phyloP scores from a whole-genome alignment of 768 basidiomycete genomes.

The Macrolepiota albuminosa region DNA sequence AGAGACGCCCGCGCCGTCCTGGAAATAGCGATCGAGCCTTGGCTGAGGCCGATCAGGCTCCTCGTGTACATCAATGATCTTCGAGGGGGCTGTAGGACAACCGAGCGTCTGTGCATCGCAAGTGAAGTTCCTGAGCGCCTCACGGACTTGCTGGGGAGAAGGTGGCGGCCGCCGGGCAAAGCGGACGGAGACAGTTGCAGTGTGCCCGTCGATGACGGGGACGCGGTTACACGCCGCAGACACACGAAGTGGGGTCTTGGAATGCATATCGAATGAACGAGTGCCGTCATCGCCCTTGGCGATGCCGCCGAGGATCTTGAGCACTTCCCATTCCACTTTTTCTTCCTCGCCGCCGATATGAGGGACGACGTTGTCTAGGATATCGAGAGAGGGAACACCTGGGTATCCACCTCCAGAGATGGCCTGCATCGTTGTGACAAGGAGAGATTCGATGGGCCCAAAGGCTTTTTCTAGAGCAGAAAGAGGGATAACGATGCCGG shows the following conservation, averaged over 20 bases:
- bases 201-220: constrained; percentile 93
- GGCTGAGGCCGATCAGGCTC: constrained; percentile 93
- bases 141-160: constrained; percentile 79
- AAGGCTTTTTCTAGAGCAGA: constrained; percentile 86
- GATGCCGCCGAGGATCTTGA: constrained; percentile 92
- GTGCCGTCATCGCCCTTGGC: constrained; percentile 46
- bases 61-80: constrained; percentile 89
- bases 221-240: constrained; percentile 95
- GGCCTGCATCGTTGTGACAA: constrained; percentile 96
- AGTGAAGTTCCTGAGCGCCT: constrained; percentile 70
- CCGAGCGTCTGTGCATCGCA: constrained; percentile 71
- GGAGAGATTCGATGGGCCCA: constrained; percentile 86
- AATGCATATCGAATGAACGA: constrained; percentile 81
- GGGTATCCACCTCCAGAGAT: constrained; percentile 99
- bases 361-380: constrained; percentile 94
- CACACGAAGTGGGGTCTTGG: constrained; percentile 73
- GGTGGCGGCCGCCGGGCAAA: constrained; percentile 81
- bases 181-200: constrained; percentile 82
- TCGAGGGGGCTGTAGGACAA: constrained; percentile 80
- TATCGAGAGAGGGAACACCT: constrained; percentile 84
- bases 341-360: constrained; percentile 93
- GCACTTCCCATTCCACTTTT: constrained; percentile 98
- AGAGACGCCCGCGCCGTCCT: constrained; percentile 86
- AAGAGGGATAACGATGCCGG: constrained; percentile 88
- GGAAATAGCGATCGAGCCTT: constrained; percentile 82